Evolutionary conservation across 768 basidiomycete genomes (phyloP).

Genomic region (Amyloporia xantha): DNA sequence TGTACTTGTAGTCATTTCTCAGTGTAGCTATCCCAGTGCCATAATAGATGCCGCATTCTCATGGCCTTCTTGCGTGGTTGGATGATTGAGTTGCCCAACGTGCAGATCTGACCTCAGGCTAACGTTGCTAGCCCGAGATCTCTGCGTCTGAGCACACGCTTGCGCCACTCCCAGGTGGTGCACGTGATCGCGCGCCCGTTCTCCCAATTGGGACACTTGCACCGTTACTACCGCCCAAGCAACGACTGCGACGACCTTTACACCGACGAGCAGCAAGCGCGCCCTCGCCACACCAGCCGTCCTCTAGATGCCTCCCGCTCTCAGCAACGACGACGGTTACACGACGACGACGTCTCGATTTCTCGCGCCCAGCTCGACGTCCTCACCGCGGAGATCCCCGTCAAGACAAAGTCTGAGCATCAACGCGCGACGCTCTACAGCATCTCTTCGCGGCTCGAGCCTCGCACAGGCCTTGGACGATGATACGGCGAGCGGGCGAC

Average conservation of each 20-base stretch:
- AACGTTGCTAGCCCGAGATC: no score
- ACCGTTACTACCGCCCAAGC: background rate
- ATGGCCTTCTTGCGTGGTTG: background rate
- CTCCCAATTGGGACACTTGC: background rate
- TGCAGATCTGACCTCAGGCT: no score
- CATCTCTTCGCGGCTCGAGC: constrained; percentile 42
- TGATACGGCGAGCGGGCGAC: constrained; percentile 39
- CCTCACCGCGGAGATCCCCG: constrained; percentile 24
- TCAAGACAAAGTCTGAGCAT: constrained; percentile 24
- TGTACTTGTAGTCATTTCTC: no score
- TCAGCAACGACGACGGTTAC: background rate
- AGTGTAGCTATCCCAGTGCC: no score
- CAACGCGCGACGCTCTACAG: constrained; percentile 39
- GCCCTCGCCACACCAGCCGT: background rate
- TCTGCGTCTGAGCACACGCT: background rate
- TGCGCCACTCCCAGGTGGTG: background rate
- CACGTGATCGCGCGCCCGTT: background rate
- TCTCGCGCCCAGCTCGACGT: constrained; percentile 19
- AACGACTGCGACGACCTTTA: background rate
- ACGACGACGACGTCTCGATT: constrained; percentile 20
- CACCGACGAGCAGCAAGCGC: background rate
- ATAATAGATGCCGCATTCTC: no score
- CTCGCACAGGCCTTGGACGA: constrained; percentile 34
- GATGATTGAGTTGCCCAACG: background rate
- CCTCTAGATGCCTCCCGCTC: background rate